Evolutionary conservation across 2,329 filamentous ascomycete genomes (phyloP), one percentile per base, ranked within the genome.

Genomic region (Exophiala sp.): DNA sequence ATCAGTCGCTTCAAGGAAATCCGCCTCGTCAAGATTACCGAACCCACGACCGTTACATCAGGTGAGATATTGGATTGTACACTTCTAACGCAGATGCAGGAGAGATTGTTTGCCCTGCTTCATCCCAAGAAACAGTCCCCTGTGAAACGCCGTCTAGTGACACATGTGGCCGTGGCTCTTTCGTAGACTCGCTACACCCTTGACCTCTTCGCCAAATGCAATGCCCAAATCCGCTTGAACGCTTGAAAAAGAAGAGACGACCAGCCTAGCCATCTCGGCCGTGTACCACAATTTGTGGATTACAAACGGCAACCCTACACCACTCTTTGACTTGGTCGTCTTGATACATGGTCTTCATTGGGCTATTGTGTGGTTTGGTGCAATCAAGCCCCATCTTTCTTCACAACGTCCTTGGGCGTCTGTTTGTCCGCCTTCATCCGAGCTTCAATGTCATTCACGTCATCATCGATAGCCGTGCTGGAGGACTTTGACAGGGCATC

Each of bases 361-460:
- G n/a, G n/a, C n/a, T 46, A 24, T 42, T 27, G 4, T 44, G 42
- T 49, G 46, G 14, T 24, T 39, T 44, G n/a, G 29, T 32, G 11
- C 11, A n/a, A 32, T 32, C 29, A 38, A 22, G 32, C 27, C 27
- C 23, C 7, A 3, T 32, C 11, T n/a, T 37, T 37, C 14, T 37
- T 2, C 34, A 19, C 34, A n/a, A 45, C 43, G 14, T 48, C 41
- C 40, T 54, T 53, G 13, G 49, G 30, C 29, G 37, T 53, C 44
- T 44, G 39, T 14, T 43, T 23, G 11, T 56, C 54, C n/a, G 48
- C 47, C 41, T 51, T 57, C 55, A 49, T 55, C 29, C 45, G 52
- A 14, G 48, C 43, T 37, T 57, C 48, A 8, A 52, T 29, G 10
- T 55, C 55, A 11, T 57, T 46, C n/a, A 52, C 35, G 10, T 55